Evolutionary conservation across 1,284 basidiomycete genomes (phyloP).

Genomic region (Ganoderma meredithae): DNA sequence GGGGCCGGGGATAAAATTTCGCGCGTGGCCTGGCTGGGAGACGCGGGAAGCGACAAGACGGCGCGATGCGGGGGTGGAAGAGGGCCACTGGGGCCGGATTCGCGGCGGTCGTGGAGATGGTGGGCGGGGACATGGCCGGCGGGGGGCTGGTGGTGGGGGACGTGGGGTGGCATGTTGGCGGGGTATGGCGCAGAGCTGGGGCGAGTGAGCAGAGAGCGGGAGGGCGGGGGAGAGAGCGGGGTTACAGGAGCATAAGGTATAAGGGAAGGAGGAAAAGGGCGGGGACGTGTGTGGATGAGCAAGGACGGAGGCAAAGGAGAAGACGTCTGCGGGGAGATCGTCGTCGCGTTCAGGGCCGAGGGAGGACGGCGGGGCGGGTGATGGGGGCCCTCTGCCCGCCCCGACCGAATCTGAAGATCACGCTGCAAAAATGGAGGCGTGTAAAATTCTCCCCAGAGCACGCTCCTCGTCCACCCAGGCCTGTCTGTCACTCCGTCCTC

Average conservation of each 20-base stretch:
- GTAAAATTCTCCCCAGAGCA: conserved; percentile 4
- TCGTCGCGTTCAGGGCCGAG: conserved; percentile 8
- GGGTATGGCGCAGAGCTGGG: not conserved
- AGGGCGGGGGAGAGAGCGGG: conserved; percentile 2
- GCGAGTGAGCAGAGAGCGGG: conserved; percentile 5
- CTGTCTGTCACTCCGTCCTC: not conserved
- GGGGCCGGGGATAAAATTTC: conserved; percentile 19
- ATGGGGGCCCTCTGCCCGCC: not conserved
- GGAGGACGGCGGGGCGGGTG: not conserved
- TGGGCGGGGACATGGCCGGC: not conserved
- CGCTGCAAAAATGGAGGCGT: conserved; percentile 8
- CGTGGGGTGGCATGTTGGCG: conserved; percentile 18
- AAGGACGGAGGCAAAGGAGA: conserved; percentile 2
- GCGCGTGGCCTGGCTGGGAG: conserved; percentile 16
- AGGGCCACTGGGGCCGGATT: not conserved
- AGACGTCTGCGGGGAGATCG: not conserved
- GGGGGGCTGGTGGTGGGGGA: conserved; percentile 9
- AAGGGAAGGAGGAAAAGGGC: not conserved
- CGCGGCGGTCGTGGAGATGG: conserved; percentile 11
- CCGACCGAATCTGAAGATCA: conserved; percentile 9
- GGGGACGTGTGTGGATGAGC: not conserved
- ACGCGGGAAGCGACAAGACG: conserved; percentile 24
- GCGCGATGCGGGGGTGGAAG: conserved; percentile 12
- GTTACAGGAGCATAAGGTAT: conserved; percentile 19
- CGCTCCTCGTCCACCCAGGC: not conserved